Conservation (phyloP, 257 asterid genomes). For the Apocynum venetum region DNA sequence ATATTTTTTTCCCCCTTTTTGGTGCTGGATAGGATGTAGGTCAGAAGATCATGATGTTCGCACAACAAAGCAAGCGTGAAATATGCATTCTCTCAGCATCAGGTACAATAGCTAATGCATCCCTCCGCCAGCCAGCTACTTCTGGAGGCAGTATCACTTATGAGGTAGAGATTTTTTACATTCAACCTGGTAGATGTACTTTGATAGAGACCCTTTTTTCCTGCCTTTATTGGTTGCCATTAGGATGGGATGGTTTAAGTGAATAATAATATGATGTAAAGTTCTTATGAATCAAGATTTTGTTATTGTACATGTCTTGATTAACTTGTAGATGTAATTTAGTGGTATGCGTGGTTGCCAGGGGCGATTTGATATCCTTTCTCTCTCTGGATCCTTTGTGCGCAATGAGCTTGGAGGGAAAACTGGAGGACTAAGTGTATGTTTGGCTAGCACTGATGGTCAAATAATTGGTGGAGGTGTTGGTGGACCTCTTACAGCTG, state of each 20-base stretch:
- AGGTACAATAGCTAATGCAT: constrained; percentile 56
- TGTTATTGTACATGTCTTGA: neutral
- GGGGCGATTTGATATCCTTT: constrained; percentile 61
- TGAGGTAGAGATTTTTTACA: constrained; percentile 35
- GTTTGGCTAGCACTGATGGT: constrained; percentile 54
- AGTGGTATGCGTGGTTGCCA: constrained; percentile 16
- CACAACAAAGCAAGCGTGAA: constrained; percentile 52
- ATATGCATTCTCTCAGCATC: constrained; percentile 57
- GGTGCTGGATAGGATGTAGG: constrained; percentile 42
- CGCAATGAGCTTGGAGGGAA: constrained; percentile 50
- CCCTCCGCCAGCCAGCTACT: constrained; percentile 57
- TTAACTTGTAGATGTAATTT: constrained; percentile 1
- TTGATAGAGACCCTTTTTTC: neutral
- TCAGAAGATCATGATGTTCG: constrained; percentile 50
- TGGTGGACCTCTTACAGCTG: constrained; percentile 64
- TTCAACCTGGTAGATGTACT: neutral
- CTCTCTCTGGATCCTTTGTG: constrained; percentile 55
- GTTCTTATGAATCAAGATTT: neutral
- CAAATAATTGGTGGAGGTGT: constrained; percentile 66
- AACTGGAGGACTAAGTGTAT: constrained; percentile 55
- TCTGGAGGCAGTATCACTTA: constrained; percentile 55
- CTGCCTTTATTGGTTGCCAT: neutral
- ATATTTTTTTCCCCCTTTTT: neutral
- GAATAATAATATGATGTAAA: neutral
- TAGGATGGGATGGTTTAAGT: neutral